Percentiles rank a stretch among this genome's conserved stretches.
Conservation (phyloP, 2,329 filamentous ascomycete genomes). For the Trichoderma sp. region DNA sequence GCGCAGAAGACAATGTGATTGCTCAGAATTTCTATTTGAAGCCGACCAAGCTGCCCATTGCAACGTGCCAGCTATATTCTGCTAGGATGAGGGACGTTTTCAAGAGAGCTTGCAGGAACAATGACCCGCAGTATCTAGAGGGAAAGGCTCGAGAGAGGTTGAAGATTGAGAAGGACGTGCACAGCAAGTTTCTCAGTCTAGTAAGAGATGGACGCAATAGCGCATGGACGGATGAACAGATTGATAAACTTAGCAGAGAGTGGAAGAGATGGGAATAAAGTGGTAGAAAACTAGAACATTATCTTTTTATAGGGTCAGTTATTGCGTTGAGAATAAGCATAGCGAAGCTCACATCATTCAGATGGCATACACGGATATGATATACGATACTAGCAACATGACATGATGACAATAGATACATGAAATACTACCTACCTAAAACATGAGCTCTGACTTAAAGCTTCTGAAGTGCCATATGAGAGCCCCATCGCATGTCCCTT, state of each 20-base stretch:
- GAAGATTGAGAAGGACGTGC: conserved; percentile 60
- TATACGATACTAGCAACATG: not conserved
- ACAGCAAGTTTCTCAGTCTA: conserved; percentile 53
- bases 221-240: conserved; percentile 46
- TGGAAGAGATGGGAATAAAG: conserved; percentile 60
- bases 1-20: conserved; percentile 55
- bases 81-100: conserved; percentile 76
- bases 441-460: not conserved
- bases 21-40: conserved; percentile 66
- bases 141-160: conserved; percentile 59
- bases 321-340: conserved; percentile 8
- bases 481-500: not conserved
- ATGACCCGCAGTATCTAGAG: conserved; percentile 67
- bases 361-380: conserved; percentile 1
- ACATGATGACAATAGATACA: conserved; percentile 9
- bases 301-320: not conserved
- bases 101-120: conserved; percentile 61
- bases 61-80: conserved; percentile 78
- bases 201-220: conserved; percentile 40
- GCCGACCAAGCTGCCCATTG: conserved; percentile 56
- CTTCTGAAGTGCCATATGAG: not conserved
- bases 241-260: conserved; percentile 54
- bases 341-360: conserved; percentile 9
- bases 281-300: not conserved
- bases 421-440: not conserved